A percentile compares a stretch with the other conserved stretches of the same genome.
Conservation (phyloP, 306 rosid species). For the Fagus sylvatica region DNA sequence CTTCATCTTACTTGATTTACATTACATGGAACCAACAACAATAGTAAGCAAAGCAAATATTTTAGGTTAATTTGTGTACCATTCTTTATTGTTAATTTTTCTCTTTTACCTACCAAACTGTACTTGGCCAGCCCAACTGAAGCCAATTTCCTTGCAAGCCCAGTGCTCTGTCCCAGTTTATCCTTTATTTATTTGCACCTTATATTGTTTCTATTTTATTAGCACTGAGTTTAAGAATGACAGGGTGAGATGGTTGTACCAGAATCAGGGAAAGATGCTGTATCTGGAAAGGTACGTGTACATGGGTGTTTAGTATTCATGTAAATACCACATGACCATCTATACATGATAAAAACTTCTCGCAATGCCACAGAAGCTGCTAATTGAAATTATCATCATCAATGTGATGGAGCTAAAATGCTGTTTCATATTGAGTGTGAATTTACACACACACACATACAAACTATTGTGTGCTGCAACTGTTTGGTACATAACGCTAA, state of each 20-base stretch:
- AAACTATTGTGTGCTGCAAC: no score
- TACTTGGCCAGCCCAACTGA: no score
- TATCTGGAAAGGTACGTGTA: conserved; percentile 62
- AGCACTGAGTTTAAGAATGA: conserved; percentile 34
- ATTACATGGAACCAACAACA: neutral
- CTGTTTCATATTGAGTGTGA: neutral
- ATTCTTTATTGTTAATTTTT: neutral
- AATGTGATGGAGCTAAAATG: neutral
- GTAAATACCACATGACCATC: neutral
- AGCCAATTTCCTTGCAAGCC: neutral
- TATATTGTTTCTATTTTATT: conserved; percentile 22
- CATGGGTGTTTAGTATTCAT: neutral
- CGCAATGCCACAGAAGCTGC: neutral
- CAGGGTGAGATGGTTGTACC: conserved; percentile 91
- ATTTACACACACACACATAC: no score
- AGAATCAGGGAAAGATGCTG: conserved; percentile 71
- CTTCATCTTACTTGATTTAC: neutral
- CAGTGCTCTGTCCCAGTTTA: neutral
- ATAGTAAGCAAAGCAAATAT: neutral
- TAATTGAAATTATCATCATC: neutral
- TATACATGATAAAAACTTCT: neutral
- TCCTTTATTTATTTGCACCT: no score
- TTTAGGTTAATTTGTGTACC: neutral
- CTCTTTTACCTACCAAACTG: no score
- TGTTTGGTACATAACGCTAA: no score